Conservation (phyloP, 805 yeast species). For the Myxozyma nipponensis region DNA sequence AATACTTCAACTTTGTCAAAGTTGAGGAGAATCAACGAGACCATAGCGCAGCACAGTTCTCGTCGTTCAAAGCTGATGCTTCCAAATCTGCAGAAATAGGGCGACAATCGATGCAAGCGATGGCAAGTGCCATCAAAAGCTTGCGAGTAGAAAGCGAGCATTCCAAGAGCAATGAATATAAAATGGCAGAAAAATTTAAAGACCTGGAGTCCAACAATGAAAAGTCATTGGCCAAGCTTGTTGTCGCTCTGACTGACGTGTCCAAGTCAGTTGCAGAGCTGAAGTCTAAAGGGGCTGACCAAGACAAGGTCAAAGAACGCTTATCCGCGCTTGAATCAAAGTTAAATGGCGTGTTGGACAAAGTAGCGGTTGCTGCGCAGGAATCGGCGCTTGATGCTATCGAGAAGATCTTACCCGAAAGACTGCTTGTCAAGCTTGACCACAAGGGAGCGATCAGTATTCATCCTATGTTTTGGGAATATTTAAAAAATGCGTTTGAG, state of each 20-base stretch:
- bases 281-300: not conserved
- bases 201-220: slow-evolving; percentile 1
- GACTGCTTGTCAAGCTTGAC: slow-evolving; percentile 14
- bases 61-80: not conserved
- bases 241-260: not conserved
- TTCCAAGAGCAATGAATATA: not conserved
- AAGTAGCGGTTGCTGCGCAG: slow-evolving; percentile 8
- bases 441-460: slow-evolving; percentile 12
- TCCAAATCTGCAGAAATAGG: not conserved
- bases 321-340: not conserved
- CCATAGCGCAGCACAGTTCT: not conserved
- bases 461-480: slow-evolving; percentile 23
- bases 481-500: slow-evolving; percentile 17
- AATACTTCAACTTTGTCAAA: not conserved
- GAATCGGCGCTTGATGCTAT: slow-evolving; percentile 16
- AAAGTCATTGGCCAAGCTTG: not conserved
- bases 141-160: slow-evolving; percentile 6
- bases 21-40: not conserved
- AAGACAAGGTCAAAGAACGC: not conserved
- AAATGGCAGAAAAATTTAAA: not conserved
- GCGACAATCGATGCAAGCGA: not conserved
- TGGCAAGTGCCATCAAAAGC: not conserved
- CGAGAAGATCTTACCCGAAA: slow-evolving; percentile 16
- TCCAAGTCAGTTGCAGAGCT: not conserved
- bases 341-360: not conserved